Conservation (phyloP, 1,139 yeast species). For the Candida glucosophila region DNA sequence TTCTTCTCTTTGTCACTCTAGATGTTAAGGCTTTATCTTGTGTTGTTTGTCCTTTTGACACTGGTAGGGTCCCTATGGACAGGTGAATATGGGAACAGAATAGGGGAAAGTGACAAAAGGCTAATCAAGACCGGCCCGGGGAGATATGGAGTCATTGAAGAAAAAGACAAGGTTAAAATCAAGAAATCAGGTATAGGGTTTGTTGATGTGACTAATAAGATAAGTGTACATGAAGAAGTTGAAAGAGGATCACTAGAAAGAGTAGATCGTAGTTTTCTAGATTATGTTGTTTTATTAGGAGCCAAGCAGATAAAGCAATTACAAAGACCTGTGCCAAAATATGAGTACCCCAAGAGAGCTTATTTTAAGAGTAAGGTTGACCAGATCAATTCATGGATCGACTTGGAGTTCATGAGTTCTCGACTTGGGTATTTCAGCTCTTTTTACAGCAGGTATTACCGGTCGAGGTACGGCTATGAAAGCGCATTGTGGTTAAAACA, state of each 20-base stretch:
- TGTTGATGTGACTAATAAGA: constrained; percentile 58
- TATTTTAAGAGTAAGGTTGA: constrained; percentile 32
- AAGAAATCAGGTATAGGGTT: constrained; percentile 49
- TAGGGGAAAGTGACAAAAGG: constrained; percentile 12
- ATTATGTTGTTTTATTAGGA: constrained; percentile 15
- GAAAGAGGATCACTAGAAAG: constrained; percentile 19
- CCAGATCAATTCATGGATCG: constrained; percentile 30
- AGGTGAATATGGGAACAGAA: no score
- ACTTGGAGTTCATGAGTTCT: constrained; percentile 37
- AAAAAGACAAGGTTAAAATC: constrained; percentile 47
- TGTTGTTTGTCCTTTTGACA: no score
- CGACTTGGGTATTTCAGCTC: constrained; percentile 58
- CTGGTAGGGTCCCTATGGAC: no score
- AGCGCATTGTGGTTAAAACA: constrained; percentile 67
- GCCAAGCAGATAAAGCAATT: constrained; percentile 22
- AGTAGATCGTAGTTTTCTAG: constrained; percentile 8
- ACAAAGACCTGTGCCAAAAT: constrained; percentile 25
- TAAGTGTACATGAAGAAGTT: constrained; percentile 28
- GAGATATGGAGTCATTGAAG: constrained; percentile 38
- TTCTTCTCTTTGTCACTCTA: no score
- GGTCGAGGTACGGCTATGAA: constrained; percentile 58
- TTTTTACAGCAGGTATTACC: constrained; percentile 73
- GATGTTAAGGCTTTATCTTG: no score
- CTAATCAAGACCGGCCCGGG: constrained; percentile 32
- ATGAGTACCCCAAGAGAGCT: constrained; percentile 47